These are phyloP conservation scores for Musa troglodytarum DNA, from an alignment of 176 grass and related monocot species.

Conservation along the genomic window DNA sequence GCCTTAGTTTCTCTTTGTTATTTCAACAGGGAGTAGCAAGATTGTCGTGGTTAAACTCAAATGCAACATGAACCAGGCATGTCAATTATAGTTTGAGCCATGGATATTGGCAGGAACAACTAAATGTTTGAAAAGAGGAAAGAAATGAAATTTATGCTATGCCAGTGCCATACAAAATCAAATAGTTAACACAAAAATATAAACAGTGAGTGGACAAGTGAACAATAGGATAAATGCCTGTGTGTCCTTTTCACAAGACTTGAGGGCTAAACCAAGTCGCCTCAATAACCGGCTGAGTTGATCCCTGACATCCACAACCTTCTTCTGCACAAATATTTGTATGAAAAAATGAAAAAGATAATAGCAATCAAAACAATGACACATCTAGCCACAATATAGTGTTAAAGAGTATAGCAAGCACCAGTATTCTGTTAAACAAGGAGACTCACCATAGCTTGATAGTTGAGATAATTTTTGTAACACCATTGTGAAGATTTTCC, in stretches of 20 bases:
- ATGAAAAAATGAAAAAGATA: not conserved
- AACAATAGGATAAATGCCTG: constrained; percentile 36
- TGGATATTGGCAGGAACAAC: too few relatives aligned
- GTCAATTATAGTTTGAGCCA: too few relatives aligned
- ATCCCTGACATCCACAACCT: constrained; percentile 78
- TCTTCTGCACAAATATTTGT: constrained; percentile 49
- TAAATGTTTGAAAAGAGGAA: too few relatives aligned
- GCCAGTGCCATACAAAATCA: not conserved
- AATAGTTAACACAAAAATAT: constrained; percentile 9
- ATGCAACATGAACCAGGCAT: too few relatives aligned
- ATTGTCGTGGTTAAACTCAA: too few relatives aligned
- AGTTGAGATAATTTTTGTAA: constrained; percentile 90
- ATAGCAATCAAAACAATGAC: not conserved
- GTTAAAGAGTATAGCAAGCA: not conserved
- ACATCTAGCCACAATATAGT: not conserved
- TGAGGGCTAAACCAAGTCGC: constrained; percentile 62
- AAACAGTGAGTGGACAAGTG: not conserved
- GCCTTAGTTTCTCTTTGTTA: too few relatives aligned
- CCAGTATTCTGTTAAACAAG: constrained; percentile 8
- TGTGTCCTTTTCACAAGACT: constrained; percentile 87
- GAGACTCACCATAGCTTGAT: constrained; percentile 78
- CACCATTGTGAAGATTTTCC: constrained; percentile 97
- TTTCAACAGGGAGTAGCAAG: too few relatives aligned
- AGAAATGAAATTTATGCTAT: too few relatives aligned
- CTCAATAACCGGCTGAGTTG: constrained; percentile 70